Base-by-base conservation (phyloP, 768 basidiomycete genomes). In the Suillus decipiens region DNA sequence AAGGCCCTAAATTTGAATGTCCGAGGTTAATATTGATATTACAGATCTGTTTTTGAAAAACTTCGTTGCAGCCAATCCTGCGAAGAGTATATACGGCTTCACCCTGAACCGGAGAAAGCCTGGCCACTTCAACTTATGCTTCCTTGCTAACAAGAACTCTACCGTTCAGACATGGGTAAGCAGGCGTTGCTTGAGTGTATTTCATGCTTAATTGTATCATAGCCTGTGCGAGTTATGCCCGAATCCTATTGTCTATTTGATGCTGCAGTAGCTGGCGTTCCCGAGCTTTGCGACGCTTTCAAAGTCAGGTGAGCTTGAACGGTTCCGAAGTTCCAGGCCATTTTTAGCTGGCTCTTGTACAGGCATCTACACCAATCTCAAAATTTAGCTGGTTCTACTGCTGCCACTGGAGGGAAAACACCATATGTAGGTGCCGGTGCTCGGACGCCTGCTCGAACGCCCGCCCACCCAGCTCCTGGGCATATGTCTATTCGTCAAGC, bases 211-310 rank as follows among this genome's bases (percentile, higher is more conserved):
- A 63, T 61, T 43, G 60, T 66, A 55, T 66, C 59, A 17, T 63
- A 95, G 93, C 92, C 92, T 43, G 86, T 96, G 53, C 88, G 93
- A 53, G 92, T 95, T 48, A 84, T 90, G 7, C 94, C 93, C 2
- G 89, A 93, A 76, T 91, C 91, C 6, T 97, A 95, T 72, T 90
- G 90, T 71, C 84, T 98, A 19, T 94, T 93, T 69, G 93, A 95
- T 67, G 92, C 93, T 7, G 86, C 93, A 53, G 93, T 94, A 31
- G 88, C 92, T 8, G 95, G 93, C 42, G 93, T 99, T 31, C 89
- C 92, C 5, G 95, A 97, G 74, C 78, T 99, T 5, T 97, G 96
- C 67, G 96, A 98, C 73, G 95, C 96, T 22, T 99, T 99, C 86
- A 98, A 98, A 86, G 86, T 93, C 71, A 77, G 89, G 88, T 88